Conservation (phyloP, 2,329 filamentous ascomycete genomes). For the Botrytis pseudocinerea region DNA sequence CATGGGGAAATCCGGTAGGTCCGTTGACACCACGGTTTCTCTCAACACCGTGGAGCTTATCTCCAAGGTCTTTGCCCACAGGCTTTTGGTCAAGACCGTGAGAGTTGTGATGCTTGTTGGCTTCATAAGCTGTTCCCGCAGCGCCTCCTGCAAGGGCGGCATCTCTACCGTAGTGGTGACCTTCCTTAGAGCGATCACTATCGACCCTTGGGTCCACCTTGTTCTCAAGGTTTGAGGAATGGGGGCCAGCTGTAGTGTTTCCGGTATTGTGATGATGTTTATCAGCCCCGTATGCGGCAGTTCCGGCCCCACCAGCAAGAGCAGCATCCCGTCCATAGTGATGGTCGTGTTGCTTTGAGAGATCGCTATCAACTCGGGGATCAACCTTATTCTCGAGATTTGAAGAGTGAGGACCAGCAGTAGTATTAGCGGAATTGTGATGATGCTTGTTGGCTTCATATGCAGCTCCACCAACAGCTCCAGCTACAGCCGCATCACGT, state of each 20-base stretch:
- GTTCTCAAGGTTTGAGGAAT: constrained; percentile 43
- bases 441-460: constrained; percentile 21
- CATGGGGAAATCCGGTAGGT: constrained; percentile 18
- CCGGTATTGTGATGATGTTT: constrained; percentile 20
- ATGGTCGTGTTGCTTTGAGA: constrained; percentile 27
- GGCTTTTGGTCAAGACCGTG: constrained; percentile 22
- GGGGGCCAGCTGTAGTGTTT: constrained; percentile 41
- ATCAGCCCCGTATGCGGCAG: constrained; percentile 12
- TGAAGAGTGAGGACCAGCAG: constrained; percentile 41
- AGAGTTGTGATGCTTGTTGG: constrained; percentile 29
- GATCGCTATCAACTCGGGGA: constrained; percentile 41
- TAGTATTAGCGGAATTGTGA: constrained; percentile 28
- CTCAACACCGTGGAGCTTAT: constrained; percentile 28
- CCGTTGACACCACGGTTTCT: constrained; percentile 28
- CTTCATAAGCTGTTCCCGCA: constrained; percentile 27
- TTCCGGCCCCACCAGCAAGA: constrained; percentile 24
- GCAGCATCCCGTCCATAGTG: constrained; percentile 30
- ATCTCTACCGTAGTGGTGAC: constrained; percentile 30
- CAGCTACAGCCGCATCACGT: constrained; percentile 27
- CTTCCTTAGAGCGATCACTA: constrained; percentile 25
- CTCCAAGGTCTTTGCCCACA: constrained; percentile 23
- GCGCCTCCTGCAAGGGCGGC: constrained; percentile 23
- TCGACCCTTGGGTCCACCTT: constrained; percentile 46
- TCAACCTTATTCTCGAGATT: constrained; percentile 46
- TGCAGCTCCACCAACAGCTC: constrained; percentile 25